These are phyloP conservation scores for Botrytis fragariae DNA, from an alignment of 2,329 filamentous ascomycete species.

Conservation along the genomic window DNA sequence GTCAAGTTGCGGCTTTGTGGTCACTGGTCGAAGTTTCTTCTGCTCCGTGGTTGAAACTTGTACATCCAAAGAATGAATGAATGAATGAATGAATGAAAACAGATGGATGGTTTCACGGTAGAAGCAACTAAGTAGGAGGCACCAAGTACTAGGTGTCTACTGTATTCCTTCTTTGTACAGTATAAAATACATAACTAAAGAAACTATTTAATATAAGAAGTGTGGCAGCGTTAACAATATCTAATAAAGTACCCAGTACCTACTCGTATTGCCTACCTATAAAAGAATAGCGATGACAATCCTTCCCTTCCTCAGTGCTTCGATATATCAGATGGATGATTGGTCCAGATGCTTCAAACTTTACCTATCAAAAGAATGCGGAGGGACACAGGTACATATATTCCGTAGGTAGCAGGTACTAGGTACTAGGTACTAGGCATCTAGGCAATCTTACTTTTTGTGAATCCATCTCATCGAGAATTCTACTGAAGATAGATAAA, in stretches of 20 bases:
- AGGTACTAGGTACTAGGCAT: neutral
- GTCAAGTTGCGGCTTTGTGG: conserved; percentile 1
- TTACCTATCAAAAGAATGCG: neutral
- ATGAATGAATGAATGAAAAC: neutral
- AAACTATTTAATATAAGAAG: neutral
- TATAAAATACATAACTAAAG: neutral
- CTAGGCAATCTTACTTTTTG: neutral
- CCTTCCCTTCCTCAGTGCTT: neutral
- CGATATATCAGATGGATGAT: neutral
- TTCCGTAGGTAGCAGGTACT: neutral
- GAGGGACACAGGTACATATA: neutral
- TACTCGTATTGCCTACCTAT: neutral
- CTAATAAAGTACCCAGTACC: neutral
- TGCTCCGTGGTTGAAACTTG: neutral
- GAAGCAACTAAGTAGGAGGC: neutral
- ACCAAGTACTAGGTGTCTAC: neutral
- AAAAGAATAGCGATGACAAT: neutral
- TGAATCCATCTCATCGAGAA: neutral
- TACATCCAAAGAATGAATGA: neutral
- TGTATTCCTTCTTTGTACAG: neutral
- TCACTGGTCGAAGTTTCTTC: conserved; percentile 6
- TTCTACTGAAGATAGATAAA: neutral
- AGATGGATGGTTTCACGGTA: neutral
- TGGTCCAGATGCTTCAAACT: neutral
- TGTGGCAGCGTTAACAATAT: neutral